phyloP scores from a whole-genome alignment of 1,284 basidiomycete genomes.

The Sporisorium exsertum region DNA sequence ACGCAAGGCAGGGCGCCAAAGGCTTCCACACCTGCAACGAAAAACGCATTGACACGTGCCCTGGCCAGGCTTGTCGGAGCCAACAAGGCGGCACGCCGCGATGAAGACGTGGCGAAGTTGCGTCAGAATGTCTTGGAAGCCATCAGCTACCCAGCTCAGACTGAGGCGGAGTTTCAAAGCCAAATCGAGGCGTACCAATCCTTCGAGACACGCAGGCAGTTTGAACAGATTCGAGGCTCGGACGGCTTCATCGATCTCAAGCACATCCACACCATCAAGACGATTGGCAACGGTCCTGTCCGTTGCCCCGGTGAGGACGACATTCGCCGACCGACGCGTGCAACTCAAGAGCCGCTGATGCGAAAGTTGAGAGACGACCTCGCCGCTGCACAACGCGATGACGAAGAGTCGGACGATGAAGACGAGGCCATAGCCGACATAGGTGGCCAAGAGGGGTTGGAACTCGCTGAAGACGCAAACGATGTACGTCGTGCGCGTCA shows the following conservation, averaged over 20 bases:
- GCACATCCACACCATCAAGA: conserved; percentile 76
- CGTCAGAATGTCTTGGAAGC: conserved; percentile 62
- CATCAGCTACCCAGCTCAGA: conserved; percentile 48
- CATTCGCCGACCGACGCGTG: conserved; percentile 14
- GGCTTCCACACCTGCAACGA: conserved; percentile 12
- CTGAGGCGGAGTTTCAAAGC: conserved; percentile 49
- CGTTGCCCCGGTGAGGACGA: conserved; percentile 54
- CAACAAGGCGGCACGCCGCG: conserved; percentile 44
- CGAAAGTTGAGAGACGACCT: conserved; percentile 48
- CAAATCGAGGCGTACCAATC: conserved; percentile 57
- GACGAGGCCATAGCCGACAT: conserved; percentile 75
- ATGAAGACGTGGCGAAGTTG: conserved; percentile 68
- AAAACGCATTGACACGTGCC: conserved; percentile 25
- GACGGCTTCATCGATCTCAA: conserved; percentile 79
- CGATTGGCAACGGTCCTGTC: conserved; percentile 68
- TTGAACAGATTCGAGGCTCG: conserved; percentile 77
- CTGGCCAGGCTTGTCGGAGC: conserved; percentile 46
- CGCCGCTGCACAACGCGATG: conserved; percentile 71
- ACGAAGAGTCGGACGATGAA: conserved; percentile 62
- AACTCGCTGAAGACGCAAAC: conserved; percentile 71
- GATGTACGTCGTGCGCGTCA: conserved; percentile 76
- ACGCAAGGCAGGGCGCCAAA: conserved; percentile 17
- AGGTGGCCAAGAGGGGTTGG: conserved; percentile 77
- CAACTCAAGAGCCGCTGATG: background rate
- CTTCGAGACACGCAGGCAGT: conserved; percentile 73